Evolutionary conservation across 1,284 basidiomycete species (phyloP), one percentile per base, ranked within the genome.

Genomic region (Porogramme epimiltina): DNA sequence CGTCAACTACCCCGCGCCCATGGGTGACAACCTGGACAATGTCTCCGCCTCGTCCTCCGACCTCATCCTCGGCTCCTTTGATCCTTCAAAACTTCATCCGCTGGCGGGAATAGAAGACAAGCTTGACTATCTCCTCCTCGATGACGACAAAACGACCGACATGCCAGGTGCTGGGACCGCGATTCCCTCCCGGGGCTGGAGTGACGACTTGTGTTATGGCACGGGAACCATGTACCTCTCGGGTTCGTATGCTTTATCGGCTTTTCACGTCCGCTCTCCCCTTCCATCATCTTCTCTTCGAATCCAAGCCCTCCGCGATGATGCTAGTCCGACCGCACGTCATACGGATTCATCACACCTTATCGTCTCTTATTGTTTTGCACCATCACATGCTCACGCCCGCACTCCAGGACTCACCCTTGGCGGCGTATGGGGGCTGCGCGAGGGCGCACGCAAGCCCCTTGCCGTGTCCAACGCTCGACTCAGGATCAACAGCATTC

Each of bases 161-260:
- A 76, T 95, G 62, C 89, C 91, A 68, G 93, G 95, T 54, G 82
- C 90, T 66, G 82, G 81, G 65, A 91, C 91, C 57, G 91, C 93
- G 56, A 82, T 96, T 62, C 93, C 94, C 63, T 92, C 90, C 69
- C 81, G 97, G 72, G 96, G 97, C 54, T 99, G 95, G 95, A 93
- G 93, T 73, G 97, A 99, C 78, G 97, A 99, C 75, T 79, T 99
- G 55, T 98, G 95, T 83, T 98, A 99, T 75, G 97, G 97, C 62
- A 98, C 96, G 64, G 97, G 97, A 52, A 97, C 95, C 60, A 98
- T 95, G 75, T 99, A 99, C 84, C 87, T 99, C 50, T 83, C 91
- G 67, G 97, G 96, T 95, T 70, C 69, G 93, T 86, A 44, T 58
- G 52, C 64, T 74, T 61, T 61, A 63, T 60, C 61, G 42, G 60